phyloP scores from a whole-genome alignment of 495 filamentous ascomycete genomes.

The Podospora pseudoanserina region DNA sequence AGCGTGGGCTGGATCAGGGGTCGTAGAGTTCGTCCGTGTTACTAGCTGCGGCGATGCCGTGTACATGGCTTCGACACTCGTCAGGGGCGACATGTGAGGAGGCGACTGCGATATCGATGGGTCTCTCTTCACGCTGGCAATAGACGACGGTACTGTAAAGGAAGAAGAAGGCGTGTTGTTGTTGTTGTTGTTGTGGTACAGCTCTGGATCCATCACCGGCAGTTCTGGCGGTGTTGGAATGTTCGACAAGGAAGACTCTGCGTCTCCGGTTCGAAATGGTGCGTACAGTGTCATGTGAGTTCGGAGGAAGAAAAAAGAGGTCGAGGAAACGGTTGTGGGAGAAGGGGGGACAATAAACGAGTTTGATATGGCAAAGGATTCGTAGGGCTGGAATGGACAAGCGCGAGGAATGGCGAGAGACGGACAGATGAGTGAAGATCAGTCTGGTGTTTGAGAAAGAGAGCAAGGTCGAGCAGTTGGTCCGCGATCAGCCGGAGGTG shows the following conservation, averaged over 20 bases:
- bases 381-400: neutral
- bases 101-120: conserved; percentile 9
- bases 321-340: conserved; percentile 8
- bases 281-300: conserved; percentile 5
- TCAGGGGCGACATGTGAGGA: conserved; percentile 14
- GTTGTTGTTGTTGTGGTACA: neutral
- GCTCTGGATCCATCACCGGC: conserved; percentile 1
- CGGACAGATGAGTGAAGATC: neutral
- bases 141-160: neutral
- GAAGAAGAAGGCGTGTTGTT: neutral
- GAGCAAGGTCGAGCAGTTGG: conserved; percentile 12
- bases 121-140: neutral
- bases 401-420: conserved; percentile 1
- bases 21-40: conserved; percentile 9
- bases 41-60: conserved; percentile 14
- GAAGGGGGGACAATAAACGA: conserved; percentile 17
- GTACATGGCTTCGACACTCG: conserved; percentile 14
- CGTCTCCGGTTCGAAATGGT: conserved; percentile 1
- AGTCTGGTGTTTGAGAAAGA: conserved; percentile 1
- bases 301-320: neutral
- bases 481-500: conserved; percentile 12
- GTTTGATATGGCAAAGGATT: conserved; percentile 19
- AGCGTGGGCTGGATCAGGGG: conserved; percentile 7
- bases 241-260: conserved; percentile 3
- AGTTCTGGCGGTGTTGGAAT: neutral